A percentile compares a stretch with the other conserved stretches of the same genome.
phyloP scores from a whole-genome alignment of 129 eudicot species.

The Arctium lappa region DNA sequence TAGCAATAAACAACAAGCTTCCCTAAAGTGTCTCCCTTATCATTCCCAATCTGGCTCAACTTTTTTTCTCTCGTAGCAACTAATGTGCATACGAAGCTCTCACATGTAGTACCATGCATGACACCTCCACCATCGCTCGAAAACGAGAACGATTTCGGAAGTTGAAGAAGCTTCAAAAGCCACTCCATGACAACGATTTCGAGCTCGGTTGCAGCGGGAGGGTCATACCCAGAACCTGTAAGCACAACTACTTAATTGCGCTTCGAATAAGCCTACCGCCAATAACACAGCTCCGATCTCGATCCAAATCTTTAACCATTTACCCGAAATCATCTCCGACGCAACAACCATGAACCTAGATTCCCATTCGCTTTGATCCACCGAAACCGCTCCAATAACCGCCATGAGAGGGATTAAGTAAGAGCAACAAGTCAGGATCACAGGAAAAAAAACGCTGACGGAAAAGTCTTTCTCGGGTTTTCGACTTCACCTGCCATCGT shows the following conservation, averaged over 20 bases:
- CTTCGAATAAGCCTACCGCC: slow-evolving; percentile 44
- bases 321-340: slow-evolving; percentile 41
- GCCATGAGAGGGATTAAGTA: slow-evolving; percentile 53
- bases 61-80: too few species aligned
- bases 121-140: too few species aligned
- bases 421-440: slow-evolving; percentile 50
- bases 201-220: too few species aligned
- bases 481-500: slow-evolving; percentile 68
- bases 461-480: slow-evolving; percentile 45
- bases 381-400: slow-evolving; percentile 39
- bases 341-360: slow-evolving; percentile 51
- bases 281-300: slow-evolving; percentile 61
- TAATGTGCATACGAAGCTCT: too few species aligned
- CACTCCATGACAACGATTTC: too few species aligned
- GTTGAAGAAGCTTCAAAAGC: too few species aligned
- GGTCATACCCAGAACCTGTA: slow-evolving; percentile 53
- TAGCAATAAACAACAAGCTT: too few species aligned
- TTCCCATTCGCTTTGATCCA: slow-evolving; percentile 48
- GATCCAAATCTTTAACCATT: slow-evolving; percentile 57
- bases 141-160: too few species aligned
- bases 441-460: slow-evolving; percentile 34
- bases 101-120: too few species aligned
- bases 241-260: slow-evolving; percentile 48
- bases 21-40: too few species aligned
- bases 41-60: too few species aligned